Conservation (phyloP, 2,329 filamentous ascomycete species). For the Pseudogymnoascus sp. region DNA sequence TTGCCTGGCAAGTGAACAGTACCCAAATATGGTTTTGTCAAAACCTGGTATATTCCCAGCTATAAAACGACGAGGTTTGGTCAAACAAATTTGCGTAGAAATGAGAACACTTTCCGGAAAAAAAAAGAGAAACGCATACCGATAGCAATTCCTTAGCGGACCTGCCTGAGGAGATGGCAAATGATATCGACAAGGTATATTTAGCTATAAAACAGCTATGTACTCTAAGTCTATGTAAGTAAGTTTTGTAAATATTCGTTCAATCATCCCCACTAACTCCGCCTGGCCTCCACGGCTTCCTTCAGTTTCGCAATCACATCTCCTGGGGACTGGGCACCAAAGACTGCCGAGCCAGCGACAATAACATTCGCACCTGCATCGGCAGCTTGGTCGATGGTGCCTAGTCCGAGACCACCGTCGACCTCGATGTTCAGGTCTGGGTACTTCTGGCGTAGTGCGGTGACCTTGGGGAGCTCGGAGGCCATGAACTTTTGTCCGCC, state of each 20-base stretch:
- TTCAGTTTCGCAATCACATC: conserved; percentile 80
- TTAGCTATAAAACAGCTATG: conserved; percentile 3
- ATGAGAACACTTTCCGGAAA: neutral
- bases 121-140: neutral
- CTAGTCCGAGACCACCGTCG: conserved; percentile 80
- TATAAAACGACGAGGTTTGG: neutral
- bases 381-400: conserved; percentile 87
- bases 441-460: conserved; percentile 73
- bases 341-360: conserved; percentile 91
- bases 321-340: conserved; percentile 79
- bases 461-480: conserved; percentile 87
- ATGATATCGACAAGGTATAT: neutral
- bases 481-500: conserved; percentile 99
- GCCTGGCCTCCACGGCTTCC: conserved; percentile 63
- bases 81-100: neutral
- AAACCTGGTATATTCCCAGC: too few species aligned
- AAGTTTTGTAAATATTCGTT: neutral
- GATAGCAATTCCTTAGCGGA: neutral
- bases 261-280: conserved; percentile 34
- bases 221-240: conserved; percentile 1
- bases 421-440: conserved; percentile 95
- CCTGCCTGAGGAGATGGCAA: neutral
- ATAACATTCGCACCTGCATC: conserved; percentile 97
- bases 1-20: too few species aligned
- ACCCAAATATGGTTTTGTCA: too few species aligned